Conservation (phyloP, 331 rosid species). For the Prunus yedoensis region DNA sequence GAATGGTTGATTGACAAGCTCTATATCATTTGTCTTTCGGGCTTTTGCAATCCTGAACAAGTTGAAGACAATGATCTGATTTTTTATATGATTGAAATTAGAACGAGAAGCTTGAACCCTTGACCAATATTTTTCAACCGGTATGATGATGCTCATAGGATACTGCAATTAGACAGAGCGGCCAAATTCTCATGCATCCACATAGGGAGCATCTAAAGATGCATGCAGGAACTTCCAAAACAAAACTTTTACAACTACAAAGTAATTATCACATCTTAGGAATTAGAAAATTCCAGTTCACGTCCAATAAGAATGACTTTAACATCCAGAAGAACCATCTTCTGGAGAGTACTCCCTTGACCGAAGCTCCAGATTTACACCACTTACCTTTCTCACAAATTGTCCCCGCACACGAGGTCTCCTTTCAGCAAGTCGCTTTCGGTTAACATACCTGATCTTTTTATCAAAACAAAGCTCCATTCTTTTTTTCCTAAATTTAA, state of each 20-base stretch:
- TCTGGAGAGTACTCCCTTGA: constrained; percentile 44
- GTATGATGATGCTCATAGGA: constrained; percentile 5
- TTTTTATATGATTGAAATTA: neutral
- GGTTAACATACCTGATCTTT: constrained; percentile 85
- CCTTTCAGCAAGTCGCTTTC: constrained; percentile 85
- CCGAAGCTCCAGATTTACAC: constrained; percentile 46
- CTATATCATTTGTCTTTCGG: constrained; percentile 14
- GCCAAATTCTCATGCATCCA: too few relatives aligned
- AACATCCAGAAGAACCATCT: constrained; percentile 31
- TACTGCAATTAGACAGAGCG: neutral
- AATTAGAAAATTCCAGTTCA: neutral
- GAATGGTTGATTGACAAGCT: constrained; percentile 21
- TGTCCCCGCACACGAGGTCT: constrained; percentile 93
- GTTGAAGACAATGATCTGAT: neutral
- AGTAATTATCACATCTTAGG: constrained; percentile 5
- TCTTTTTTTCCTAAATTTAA: constrained; percentile 93
- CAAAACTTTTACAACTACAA: neutral
- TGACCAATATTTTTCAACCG: constrained; percentile 4
- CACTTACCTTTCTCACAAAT: constrained; percentile 81
- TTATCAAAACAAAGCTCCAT: constrained; percentile 95
- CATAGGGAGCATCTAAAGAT: too few relatives aligned
- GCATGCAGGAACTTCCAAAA: constrained; percentile 14
- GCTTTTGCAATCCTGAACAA: neutral
- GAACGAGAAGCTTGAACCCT: constrained; percentile 6
- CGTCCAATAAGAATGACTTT: constrained; percentile 9